Evolutionary conservation across 2,329 filamentous ascomycete species (phyloP).

Genomic region (Diplodia seriata): DNA sequence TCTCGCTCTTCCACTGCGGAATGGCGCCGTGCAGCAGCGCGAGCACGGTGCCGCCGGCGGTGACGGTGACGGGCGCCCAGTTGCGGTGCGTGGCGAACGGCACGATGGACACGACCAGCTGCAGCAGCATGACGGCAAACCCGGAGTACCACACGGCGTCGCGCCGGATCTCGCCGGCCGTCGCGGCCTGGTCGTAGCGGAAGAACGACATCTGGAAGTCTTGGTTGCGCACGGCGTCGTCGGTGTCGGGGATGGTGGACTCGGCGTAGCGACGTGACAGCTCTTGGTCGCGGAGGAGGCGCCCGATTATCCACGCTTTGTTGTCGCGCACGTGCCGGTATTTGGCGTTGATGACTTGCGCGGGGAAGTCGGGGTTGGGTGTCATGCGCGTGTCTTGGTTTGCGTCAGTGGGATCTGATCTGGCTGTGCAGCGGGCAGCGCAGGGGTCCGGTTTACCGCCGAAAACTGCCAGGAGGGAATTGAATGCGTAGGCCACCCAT

Average conservation of each 20-base stretch:
- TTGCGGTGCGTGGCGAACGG: background rate
- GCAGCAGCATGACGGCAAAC: background rate
- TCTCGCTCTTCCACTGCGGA: slow-evolving; percentile 26
- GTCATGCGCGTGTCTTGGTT: slow-evolving; percentile 43
- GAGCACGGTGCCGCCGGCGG: background rate
- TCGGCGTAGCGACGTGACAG: slow-evolving; percentile 37
- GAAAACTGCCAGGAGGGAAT: slow-evolving; percentile 41
- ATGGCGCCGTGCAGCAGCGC: slow-evolving; percentile 5
- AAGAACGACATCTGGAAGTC: background rate
- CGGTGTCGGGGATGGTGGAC: too few relatives aligned
- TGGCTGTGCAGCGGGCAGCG: too few relatives aligned
- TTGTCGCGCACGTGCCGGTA: slow-evolving; percentile 51
- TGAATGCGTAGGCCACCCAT: slow-evolving; percentile 50
- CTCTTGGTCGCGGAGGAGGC: slow-evolving; percentile 53
- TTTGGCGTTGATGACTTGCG: slow-evolving; percentile 47
- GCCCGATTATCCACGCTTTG: slow-evolving; percentile 53
- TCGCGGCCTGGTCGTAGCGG: background rate
- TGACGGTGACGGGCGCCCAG: background rate
- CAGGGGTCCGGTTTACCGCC: slow-evolving; percentile 33
- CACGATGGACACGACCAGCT: background rate
- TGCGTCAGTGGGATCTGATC: too few relatives aligned
- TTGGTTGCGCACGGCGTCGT: background rate
- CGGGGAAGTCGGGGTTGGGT: slow-evolving; percentile 46
- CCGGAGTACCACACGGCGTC: background rate
- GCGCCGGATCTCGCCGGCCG: background rate